Conservation (phyloP, 768 basidiomycete genomes). For the Phaeotremella fagi region DNA sequence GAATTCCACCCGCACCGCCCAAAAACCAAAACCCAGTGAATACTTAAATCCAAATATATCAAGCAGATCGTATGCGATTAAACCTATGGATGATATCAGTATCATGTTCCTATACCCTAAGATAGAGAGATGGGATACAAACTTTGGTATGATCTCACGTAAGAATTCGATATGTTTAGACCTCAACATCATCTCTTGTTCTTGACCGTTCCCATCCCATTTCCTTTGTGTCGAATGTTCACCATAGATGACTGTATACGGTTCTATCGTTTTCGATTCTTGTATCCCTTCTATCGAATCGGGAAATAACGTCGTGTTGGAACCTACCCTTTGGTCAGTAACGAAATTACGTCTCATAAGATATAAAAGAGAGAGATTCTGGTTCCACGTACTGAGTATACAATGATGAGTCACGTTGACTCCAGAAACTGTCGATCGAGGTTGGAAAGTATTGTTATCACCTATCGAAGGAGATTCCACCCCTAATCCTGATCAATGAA, state of each 20-base stretch:
- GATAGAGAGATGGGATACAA: no score
- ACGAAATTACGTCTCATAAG: not conserved
- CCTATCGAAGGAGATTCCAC: conserved; percentile 83
- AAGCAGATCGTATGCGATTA: no score
- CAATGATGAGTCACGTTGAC: conserved; percentile 73
- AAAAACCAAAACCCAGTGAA: no score
- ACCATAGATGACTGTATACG: conserved; percentile 81
- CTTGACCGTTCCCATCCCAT: conserved; percentile 80
- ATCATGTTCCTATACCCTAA: no score
- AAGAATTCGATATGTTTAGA: conserved; percentile 88
- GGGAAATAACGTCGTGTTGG: conserved; percentile 24
- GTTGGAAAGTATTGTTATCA: conserved; percentile 77
- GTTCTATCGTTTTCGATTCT: conserved; percentile 55
- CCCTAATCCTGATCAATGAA: conserved; percentile 53
- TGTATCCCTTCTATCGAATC: not conserved
- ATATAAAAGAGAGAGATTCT: not conserved
- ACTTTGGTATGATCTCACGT: conserved; percentile 61
- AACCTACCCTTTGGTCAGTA: no score
- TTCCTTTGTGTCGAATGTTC: conserved; percentile 60
- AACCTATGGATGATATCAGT: no score
- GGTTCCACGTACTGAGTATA: conserved; percentile 58
- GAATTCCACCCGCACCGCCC: no score
- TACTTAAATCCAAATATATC: no score
- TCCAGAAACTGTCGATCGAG: conserved; percentile 77
- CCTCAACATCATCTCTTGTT: conserved; percentile 76